A percentile compares a stretch with the other conserved stretches of the same genome.
Evolutionary conservation across 2,329 filamentous ascomycete genomes (phyloP).

Genomic region (Oidium heveae): DNA sequence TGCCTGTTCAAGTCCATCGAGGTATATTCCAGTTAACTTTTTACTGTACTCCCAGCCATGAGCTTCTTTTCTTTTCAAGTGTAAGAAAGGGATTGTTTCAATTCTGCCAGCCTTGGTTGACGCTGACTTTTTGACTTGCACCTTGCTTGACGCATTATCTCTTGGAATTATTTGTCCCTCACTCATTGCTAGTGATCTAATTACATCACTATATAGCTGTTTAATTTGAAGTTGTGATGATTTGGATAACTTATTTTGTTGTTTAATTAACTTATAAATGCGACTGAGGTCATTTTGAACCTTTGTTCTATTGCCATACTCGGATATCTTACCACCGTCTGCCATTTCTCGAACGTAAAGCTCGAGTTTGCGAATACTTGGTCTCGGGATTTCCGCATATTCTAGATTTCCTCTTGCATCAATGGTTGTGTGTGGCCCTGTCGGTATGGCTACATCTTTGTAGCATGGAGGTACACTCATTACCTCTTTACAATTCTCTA

Average conservation of each 20-base stretch:
- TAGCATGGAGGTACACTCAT: slow-evolving; percentile 64
- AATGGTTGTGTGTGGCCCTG: slow-evolving; percentile 76
- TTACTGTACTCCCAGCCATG: slow-evolving; percentile 99
- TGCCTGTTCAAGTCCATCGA: slow-evolving; percentile 75
- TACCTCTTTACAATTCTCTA: slow-evolving; percentile 93
- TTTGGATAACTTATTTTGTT: slow-evolving; percentile 94
- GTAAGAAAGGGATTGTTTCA: slow-evolving; percentile 92
- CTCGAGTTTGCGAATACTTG: slow-evolving; percentile 86
- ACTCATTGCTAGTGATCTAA: slow-evolving; percentile 90
- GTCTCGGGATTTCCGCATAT: slow-evolving; percentile 66
- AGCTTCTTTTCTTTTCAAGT: slow-evolving; percentile 79
- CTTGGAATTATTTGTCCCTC: slow-evolving; percentile 89
- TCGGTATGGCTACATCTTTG: slow-evolving; percentile 86
- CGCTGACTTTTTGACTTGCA: slow-evolving; percentile 29
- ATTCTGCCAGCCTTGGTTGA: slow-evolving; percentile 59
- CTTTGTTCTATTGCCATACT: slow-evolving; percentile 95
- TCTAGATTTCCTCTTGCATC: slow-evolving; percentile 80
- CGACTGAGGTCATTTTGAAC: slow-evolving; percentile 86
- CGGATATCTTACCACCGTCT: slow-evolving; percentile 90
- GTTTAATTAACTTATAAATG: slow-evolving; percentile 95
- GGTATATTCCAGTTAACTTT: slow-evolving; percentile 80
- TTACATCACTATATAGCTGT: slow-evolving; percentile 75
- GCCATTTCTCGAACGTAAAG: slow-evolving; percentile 98
- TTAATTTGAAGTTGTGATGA: slow-evolving; percentile 93
- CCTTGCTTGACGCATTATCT: slow-evolving; percentile 37